Evolutionary conservation across 208 protist genomes (phyloP).

Genomic region (Wallacemonas sp.): DNA sequence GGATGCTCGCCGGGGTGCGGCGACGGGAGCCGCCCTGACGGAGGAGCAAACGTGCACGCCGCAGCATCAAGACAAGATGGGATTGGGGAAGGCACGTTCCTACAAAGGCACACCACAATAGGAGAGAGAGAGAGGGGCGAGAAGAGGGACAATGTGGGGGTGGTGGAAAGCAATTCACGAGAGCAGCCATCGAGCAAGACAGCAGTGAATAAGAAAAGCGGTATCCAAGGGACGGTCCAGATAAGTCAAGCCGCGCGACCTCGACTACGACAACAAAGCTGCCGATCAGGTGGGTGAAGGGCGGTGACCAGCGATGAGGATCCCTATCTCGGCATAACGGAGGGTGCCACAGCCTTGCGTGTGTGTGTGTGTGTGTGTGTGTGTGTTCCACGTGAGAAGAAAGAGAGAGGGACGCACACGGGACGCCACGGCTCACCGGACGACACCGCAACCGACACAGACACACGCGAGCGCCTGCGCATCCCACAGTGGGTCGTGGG

Average conservation of each 20-base stretch:
- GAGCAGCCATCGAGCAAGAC: neutral
- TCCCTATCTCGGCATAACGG: too few species aligned
- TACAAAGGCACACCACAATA: neutral
- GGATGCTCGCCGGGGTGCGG: neutral
- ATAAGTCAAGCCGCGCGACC: too few species aligned
- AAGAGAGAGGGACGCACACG: too few species aligned
- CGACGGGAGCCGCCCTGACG: conserved; percentile 5
- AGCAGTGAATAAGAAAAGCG: too few species aligned
- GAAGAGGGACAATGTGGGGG: neutral
- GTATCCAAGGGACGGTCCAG: too few species aligned
- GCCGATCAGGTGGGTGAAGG: too few species aligned
- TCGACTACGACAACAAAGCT: too few species aligned
- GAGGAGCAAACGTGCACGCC: conserved; percentile 9
- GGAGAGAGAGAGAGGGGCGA: conserved; percentile 11
- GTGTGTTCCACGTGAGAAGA: too few species aligned
- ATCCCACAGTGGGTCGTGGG: conserved; percentile 82
- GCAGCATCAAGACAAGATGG: neutral
- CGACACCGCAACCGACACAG: conserved; percentile 37
- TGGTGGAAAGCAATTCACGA: neutral
- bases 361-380: too few species aligned
- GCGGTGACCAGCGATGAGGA: too few species aligned
- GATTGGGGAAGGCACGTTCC: neutral
- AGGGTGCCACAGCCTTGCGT: too few species aligned
- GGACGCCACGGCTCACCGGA: conserved; percentile 11
- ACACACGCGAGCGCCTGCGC: conserved; percentile 77